phyloP scores from a whole-genome alignment of 116 monocot species.

The Iris pallida region DNA sequence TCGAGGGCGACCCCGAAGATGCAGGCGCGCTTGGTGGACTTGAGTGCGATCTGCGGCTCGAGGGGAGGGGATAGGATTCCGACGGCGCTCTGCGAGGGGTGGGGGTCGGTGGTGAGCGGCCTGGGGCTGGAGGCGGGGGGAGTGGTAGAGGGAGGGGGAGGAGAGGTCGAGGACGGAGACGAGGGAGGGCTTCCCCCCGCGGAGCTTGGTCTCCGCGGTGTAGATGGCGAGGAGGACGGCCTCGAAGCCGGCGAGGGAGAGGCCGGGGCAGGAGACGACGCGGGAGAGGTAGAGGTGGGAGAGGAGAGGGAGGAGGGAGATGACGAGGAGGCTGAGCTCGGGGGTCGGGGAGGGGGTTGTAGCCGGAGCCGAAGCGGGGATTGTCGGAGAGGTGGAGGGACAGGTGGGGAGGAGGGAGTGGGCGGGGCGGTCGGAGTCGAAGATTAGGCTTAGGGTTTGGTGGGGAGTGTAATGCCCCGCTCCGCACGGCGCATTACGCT shows the following conservation, averaged over 20 bases:
- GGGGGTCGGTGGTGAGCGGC: background rate
- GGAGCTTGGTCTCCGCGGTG: constrained; percentile 57
- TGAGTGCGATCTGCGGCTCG: constrained; percentile 83
- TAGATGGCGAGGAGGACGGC: constrained; percentile 88
- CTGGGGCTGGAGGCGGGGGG: constrained; percentile 29
- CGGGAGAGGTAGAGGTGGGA: constrained; percentile 41
- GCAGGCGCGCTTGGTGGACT: constrained; percentile 82
- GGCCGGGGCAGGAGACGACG: constrained; percentile 17
- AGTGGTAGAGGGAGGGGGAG: constrained; percentile 83
- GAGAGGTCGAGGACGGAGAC: constrained; percentile 78
- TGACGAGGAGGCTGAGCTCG: constrained; percentile 55
- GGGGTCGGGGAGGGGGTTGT: constrained; percentile 70
- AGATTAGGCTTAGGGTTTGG: constrained; percentile 3
- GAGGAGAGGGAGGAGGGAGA: constrained; percentile 28
- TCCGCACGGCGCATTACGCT: too few relatives aligned
- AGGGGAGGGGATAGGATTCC: constrained; percentile 68
- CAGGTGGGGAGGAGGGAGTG: constrained; percentile 53
- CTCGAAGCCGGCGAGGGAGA: constrained; percentile 92
- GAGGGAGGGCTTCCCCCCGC: constrained; percentile 65
- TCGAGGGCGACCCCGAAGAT: constrained; percentile 79
- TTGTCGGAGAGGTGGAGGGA: constrained; percentile 20
- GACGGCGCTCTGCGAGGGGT: background rate
- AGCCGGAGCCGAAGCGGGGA: constrained; percentile 55
- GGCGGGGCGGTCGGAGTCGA: constrained; percentile 64
- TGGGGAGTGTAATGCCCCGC: too few relatives aligned